Conservation (phyloP, 106 monocot genomes). For the Agapanthus africanus region DNA sequence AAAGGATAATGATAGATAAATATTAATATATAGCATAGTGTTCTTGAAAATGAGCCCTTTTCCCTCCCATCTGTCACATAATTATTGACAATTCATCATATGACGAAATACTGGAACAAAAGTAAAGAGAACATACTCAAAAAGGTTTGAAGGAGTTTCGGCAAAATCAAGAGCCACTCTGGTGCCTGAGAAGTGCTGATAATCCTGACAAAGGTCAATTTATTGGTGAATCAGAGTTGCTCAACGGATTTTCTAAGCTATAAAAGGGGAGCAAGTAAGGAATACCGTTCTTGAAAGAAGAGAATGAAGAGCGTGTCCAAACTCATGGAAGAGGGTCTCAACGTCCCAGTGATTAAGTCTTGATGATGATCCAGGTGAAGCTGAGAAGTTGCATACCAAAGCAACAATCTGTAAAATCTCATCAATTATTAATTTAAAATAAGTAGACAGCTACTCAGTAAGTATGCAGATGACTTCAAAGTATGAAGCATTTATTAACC, state of each 20-base stretch:
- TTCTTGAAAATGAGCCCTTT: not conserved
- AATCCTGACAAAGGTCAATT: slow-evolving; percentile 49
- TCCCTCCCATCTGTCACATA: not conserved
- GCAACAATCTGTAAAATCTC: slow-evolving; percentile 60
- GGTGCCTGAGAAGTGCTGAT: slow-evolving; percentile 97
- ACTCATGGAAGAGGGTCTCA: slow-evolving; percentile 97
- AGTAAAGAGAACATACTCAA: slow-evolving; percentile 59
- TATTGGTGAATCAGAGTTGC: slow-evolving; percentile 1
- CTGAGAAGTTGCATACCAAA: slow-evolving; percentile 81
- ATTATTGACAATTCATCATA: not conserved
- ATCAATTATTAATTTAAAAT: not conserved
- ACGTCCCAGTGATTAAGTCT: slow-evolving; percentile 82
- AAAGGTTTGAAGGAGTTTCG: slow-evolving; percentile 93
- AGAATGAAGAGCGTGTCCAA: slow-evolving; percentile 98
- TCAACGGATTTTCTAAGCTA: not conserved
- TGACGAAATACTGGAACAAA: not conserved
- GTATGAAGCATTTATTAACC: too few species aligned
- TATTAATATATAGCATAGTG: not conserved
- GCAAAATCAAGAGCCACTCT: slow-evolving; percentile 91
- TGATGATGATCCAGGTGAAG: slow-evolving; percentile 41
- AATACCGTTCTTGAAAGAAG: slow-evolving; percentile 97
- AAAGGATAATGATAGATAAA: not conserved
- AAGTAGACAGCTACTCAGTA: too few species aligned
- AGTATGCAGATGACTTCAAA: too few species aligned
- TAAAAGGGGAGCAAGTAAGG: not conserved